phyloP scores from a whole-genome alignment of 2,329 filamentous ascomycete species.

The Emydomyces testavorans region DNA sequence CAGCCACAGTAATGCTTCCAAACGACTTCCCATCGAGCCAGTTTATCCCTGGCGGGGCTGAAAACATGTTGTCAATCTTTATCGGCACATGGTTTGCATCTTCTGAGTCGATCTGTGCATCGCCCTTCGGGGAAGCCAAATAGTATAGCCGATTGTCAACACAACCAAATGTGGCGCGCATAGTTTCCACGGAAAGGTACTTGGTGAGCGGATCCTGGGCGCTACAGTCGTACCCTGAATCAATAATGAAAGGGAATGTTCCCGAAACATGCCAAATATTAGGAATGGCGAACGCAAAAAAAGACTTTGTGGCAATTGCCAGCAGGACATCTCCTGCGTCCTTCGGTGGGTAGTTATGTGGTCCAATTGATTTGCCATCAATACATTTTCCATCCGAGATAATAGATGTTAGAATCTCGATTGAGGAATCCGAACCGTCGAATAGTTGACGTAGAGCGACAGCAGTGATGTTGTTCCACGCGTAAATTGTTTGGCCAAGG shows the following conservation, averaged over 20 bases:
- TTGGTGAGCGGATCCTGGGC: background rate
- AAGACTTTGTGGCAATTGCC: background rate
- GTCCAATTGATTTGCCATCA: background rate
- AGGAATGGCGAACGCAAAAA: conserved; percentile 3
- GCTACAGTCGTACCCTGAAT: no score
- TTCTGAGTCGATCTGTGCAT: background rate
- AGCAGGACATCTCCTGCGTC: background rate
- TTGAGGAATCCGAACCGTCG: background rate
- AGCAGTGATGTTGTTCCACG: background rate
- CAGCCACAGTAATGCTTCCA: no score
- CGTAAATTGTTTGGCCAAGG: background rate
- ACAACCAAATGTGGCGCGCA: background rate
- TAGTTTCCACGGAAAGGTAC: conserved; percentile 4
- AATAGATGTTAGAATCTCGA: background rate
- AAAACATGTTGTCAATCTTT: no score
- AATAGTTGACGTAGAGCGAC: background rate
- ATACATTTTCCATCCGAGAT: conserved; percentile 6
- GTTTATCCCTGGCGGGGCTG: no score
- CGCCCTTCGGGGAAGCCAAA: background rate
- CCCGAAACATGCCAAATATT: background rate
- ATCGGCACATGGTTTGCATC: no score
- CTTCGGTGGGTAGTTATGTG: background rate
- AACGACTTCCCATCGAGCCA: no score
- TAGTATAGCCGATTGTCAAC: no score
- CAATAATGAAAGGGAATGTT: conserved; percentile 7